Evolutionary conservation across 305 asterid genomes (phyloP), one percentile per base, ranked within the genome.

Genomic region (Solanum hybrid): DNA sequence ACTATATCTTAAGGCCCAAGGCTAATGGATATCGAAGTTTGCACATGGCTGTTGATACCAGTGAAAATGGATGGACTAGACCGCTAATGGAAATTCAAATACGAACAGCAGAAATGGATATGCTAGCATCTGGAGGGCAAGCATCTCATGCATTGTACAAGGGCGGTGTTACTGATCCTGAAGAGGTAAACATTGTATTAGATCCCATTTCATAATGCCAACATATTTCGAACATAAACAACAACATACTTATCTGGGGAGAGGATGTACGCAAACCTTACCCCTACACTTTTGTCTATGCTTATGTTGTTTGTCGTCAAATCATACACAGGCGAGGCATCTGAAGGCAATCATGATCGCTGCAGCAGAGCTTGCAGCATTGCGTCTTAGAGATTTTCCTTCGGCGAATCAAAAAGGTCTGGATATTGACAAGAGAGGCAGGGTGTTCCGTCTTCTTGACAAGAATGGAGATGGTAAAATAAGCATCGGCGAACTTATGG

Each of bases 311-410:
- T 69, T 76, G 89, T 87, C 37, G 27, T 75, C 22, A 46, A 35
- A 66, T 88, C 86, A 85, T 86, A 90, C 72, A 90, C 94, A 97
- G 99, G 98, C 98, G 60, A 96, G 92, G 93, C 96, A 96, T 85
- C 94, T 95, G 64, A 97, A 97, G 95, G 96, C 95, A 46, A 96
- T 96, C 84, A 97, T 97, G 99, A 93, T 97, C 95, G 98, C 99
- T 90, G 98, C 99, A 51, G 98, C 98, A 89, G 99, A 96, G 92
- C 93, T 97, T 91, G 98, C 98, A 56, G 98, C 98, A 35, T 29
- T 94, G 91, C 98, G 98, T 64, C 94, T 97, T 71, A 92, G 93
- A 91, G 98, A 96, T 93, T 93, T 95, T 88, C 98, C 98, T 56
- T 94, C 95, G 75, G 79, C 90, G 31, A 94, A 92, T 92, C 95